Base-by-base conservation (phyloP, 2,329 filamentous ascomycete species). In the Colletotrichum shisoi region DNA sequence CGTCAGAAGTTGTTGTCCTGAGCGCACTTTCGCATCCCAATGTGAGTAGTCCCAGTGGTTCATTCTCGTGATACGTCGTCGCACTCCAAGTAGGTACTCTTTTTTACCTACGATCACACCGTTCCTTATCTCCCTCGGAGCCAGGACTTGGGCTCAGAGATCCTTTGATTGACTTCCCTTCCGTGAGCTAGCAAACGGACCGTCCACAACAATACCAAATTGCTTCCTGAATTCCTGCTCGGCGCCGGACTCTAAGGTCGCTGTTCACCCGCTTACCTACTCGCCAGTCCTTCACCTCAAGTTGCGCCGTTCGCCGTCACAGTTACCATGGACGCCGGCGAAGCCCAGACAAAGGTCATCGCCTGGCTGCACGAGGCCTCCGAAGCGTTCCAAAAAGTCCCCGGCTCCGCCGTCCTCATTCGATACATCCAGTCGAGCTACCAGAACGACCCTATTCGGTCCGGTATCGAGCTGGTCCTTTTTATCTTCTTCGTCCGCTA, bases 381-480 rank as follows among this genome's bases (percentile, higher is more conserved):
- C 60, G 81, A 87, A 67, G 85, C 89, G 65, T 96, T 99, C 76
- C 94, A 97, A 74, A 92, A 91, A 75, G 86, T 99, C 45, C 96
- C 95, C 37, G 95, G 95, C 59, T 98, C 94, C 37, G 92, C 94
- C 48, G 97, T 99, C 73, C 84, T 98, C 74, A 87, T 96, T 72
- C 92, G 95, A 70, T 99, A 99, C 80, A 93, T 99, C 76, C 92
- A 92, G 78, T 97, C 93, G 65, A 97, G 93, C 77, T 98, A 99
- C 82, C 95, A 99, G 81, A 91, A 99, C 76, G 95, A 99, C 74
- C 95, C 95, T 11, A 88, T 98, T 63, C 91, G 96, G 61, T 96
- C 93, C 59, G 93, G 92, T 45, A 92, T 99, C 72, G 95, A 99
- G 80, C 83, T 99, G 57, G 89, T 98, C 71, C 85, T 99, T 67